Percentiles rank a stretch among this genome's conserved stretches.
phyloP scores from a whole-genome alignment of 163 green algal genomes.

The Picocystis sp. region DNA sequence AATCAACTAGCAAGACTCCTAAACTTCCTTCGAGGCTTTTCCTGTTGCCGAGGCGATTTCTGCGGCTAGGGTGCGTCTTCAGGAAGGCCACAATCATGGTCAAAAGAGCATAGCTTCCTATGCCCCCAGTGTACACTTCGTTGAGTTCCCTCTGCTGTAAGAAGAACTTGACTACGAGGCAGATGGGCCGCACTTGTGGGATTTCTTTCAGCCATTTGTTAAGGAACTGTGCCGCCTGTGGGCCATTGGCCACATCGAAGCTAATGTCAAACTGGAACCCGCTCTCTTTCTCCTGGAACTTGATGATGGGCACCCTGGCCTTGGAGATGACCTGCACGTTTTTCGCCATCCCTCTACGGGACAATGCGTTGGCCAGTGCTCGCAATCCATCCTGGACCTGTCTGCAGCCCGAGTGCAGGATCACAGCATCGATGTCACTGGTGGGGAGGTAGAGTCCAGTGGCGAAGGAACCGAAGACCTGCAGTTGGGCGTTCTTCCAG shows the following conservation, averaged over 20 bases:
- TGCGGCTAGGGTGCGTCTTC: conserved; percentile 38
- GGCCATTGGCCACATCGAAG: conserved; percentile 74
- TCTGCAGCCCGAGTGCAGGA: conserved; percentile 37
- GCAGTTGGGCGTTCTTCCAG: conserved; percentile 42
- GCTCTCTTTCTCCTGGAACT: conserved; percentile 67
- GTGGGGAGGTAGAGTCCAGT: conserved; percentile 67
- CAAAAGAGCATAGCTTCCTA: conserved; percentile 83
- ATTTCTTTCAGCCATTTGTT: conserved; percentile 24
- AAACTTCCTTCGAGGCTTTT: conserved; percentile 13
- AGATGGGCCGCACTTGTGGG: conserved; percentile 41
- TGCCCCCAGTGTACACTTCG: conserved; percentile 85
- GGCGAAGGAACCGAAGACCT: conserved; percentile 11
- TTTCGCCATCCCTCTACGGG: conserved; percentile 30
- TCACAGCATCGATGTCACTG: conserved; percentile 61
- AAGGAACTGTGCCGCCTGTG: conserved; percentile 25
- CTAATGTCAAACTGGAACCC: conserved; percentile 73
- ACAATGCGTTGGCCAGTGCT: conserved; percentile 35
- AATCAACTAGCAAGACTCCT: conserved; percentile 27
- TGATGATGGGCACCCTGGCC: conserved; percentile 89
- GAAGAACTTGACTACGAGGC: conserved; percentile 69
- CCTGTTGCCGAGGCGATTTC: conserved; percentile 2
- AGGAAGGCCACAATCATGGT: conserved; percentile 75
- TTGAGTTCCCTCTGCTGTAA: conserved; percentile 86
- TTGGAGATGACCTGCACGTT: conserved; percentile 73
- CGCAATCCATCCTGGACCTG: conserved; percentile 29